These are phyloP conservation scores for Boletus mariae DNA, from an alignment of 1,284 basidiomycete genomes.

Conservation along the genomic window DNA sequence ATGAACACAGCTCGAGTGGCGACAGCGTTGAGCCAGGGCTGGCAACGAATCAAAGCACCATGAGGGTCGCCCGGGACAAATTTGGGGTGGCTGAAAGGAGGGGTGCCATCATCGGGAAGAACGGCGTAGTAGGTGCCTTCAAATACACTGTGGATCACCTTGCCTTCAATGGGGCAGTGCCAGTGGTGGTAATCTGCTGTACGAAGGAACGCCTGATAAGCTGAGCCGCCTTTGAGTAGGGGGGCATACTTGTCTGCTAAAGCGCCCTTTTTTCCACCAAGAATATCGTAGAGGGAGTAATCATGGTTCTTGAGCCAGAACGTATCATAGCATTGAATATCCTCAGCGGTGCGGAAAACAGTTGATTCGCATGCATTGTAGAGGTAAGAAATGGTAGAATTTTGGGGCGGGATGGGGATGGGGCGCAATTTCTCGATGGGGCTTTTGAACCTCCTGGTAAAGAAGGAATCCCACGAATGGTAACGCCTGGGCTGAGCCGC, in stretches of 20 bases:
- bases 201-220: constrained; percentile 54
- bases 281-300: constrained; percentile 40
- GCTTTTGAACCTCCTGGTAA: background rate
- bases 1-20: constrained; percentile 46
- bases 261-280: constrained; percentile 17
- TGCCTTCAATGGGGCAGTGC: constrained; percentile 50
- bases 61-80: constrained; percentile 13
- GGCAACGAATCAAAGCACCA: constrained; percentile 39
- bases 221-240: constrained; percentile 46
- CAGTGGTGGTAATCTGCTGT: constrained; percentile 50
- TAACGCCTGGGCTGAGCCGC: constrained; percentile 4
- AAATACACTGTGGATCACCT: constrained; percentile 20
- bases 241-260: background rate
- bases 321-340: constrained; percentile 35
- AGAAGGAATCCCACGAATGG: constrained; percentile 2
- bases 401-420: constrained; percentile 19
- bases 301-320: constrained; percentile 49
- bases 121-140: constrained; percentile 49
- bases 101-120: constrained; percentile 13
- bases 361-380: constrained; percentile 46
- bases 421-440: constrained; percentile 34
- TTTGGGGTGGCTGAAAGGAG: background rate
- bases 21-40: constrained; percentile 15
- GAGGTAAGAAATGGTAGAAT: constrained; percentile 15
- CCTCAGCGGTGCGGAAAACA: constrained; percentile 34